Base-by-base conservation (phyloP, 805 yeast genomes). In the Spathaspora girioi region DNA sequence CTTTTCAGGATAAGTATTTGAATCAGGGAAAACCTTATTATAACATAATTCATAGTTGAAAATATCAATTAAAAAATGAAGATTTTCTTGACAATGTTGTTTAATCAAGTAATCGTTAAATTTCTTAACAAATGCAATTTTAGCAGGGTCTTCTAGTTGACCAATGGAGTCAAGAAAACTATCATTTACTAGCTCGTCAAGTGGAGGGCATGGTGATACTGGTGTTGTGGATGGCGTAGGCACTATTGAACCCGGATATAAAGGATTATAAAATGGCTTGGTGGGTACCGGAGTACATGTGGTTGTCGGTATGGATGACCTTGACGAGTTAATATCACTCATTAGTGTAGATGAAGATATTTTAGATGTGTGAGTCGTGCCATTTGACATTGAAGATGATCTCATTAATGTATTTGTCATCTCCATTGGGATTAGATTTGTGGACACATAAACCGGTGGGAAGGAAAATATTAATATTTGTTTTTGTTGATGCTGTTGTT, bases 1-100 rank as follows among this genome's bases (percentile, higher is more conserved):
- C 10, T 40, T 29, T 18, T 46, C 42, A 20, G 23, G 9, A 17
- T 17, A 20, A 14, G 20, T 18, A 12, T 29, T 20, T 20, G 43
- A 17, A 40, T 20, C 17, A 18, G 42, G 35, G 14, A 43, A 32
- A 5, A 53, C 27, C 26, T 54, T 56, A 49, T 73, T 75, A 67
- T 73, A 75, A 49, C 65, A 68, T 59, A 70, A 68, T 54, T 78
- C 80, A 59, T 78, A 78, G 47, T 70, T 71, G 60, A 61, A 77
- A 12, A 78, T 76, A 51, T 76, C 79, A 9, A 77, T 67, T 29
- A 78, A 59, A 51, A 78, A 78, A 44, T 67, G 59, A 42, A 78
- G 64, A 60, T 75, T 77, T 59, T 78, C 82, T 48, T 67, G 69
- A 59, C 79, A 73, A 54, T 78, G 81, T 35, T 69, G 64, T 23